phyloP scores from a whole-genome alignment of 1,139 yeast species.

The Zygoascus hellenicus region DNA sequence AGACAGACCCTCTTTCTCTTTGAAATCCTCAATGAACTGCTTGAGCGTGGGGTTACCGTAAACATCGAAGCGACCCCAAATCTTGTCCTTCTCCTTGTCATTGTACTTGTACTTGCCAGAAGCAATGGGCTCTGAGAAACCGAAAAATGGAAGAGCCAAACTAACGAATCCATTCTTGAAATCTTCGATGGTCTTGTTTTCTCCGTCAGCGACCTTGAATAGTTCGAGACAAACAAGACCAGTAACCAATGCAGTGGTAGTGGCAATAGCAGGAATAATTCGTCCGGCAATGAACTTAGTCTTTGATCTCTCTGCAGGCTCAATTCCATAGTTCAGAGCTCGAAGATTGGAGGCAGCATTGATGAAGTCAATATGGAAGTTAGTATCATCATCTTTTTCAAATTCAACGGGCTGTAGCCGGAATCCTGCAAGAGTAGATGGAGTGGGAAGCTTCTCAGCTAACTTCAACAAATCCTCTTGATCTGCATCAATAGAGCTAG shows the following conservation, averaged over 20 bases:
- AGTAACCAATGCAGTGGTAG: constrained; percentile 94
- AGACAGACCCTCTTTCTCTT: constrained; percentile 75
- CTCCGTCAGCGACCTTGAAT: constrained; percentile 75
- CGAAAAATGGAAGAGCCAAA: constrained; percentile 92
- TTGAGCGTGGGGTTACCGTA: constrained; percentile 72
- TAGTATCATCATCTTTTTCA: constrained; percentile 95
- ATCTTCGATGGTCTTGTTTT: constrained; percentile 67
- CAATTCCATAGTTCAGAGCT: constrained; percentile 81
- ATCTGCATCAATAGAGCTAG: constrained; percentile 44
- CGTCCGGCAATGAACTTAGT: constrained; percentile 81
- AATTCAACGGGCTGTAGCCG: constrained; percentile 83
- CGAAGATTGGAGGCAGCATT: constrained; percentile 96
- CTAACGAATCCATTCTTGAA: constrained; percentile 93
- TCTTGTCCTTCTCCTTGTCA: constrained; percentile 68
- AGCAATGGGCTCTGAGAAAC: constrained; percentile 91
- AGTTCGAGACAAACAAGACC: constrained; percentile 91
- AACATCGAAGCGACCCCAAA: constrained; percentile 92
- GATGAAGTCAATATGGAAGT: constrained; percentile 93
- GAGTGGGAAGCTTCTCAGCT: constrained; percentile 79
- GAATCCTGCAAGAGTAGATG: constrained; percentile 84
- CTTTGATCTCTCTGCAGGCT: constrained; percentile 52
- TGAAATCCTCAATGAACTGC: constrained; percentile 69
- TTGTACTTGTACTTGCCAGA: constrained; percentile 81
- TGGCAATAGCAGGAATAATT: constrained; percentile 97
- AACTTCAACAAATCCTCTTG: constrained; percentile 44